These are phyloP conservation scores for Pseudogymnoascus sp. DNA, from an alignment of 2,329 filamentous ascomycete genomes.

Conservation along the genomic window DNA sequence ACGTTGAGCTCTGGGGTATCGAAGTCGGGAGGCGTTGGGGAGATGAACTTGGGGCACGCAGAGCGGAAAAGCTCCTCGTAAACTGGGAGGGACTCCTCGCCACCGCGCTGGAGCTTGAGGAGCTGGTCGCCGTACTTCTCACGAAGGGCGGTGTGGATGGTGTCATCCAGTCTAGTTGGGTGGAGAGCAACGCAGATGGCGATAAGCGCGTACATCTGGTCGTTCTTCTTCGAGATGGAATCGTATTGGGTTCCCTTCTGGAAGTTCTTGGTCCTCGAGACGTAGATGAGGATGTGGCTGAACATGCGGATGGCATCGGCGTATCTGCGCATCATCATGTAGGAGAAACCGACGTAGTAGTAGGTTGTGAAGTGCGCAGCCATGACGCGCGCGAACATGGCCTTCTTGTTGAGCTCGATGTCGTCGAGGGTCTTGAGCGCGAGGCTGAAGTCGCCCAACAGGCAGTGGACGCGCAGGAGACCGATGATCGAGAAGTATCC, in stretches of 20 bases:
- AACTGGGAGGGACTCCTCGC: constrained; percentile 87
- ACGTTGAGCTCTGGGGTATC: constrained; percentile 94
- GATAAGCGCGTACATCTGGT: constrained; percentile 99
- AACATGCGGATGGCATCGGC: constrained; percentile 99
- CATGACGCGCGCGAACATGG: constrained; percentile 99
- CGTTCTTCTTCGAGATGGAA: constrained; percentile 99
- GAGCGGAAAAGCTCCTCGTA: constrained; percentile 97
- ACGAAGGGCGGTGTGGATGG: constrained; percentile 92
- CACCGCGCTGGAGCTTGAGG: constrained; percentile 89
- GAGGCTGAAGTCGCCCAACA: constrained; percentile 95
- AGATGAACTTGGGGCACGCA: constrained; percentile 99
- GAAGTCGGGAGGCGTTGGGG: constrained; percentile 91
- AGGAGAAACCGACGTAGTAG: constrained; percentile 99
- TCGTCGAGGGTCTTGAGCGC: constrained; percentile 98
- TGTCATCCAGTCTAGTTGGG: constrained; percentile 94
- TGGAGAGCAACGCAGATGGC: constrained; percentile 98
- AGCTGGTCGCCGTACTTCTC: constrained; percentile 99
- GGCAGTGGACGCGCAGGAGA: constrained; percentile 87
- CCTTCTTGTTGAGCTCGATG: constrained; percentile 99
- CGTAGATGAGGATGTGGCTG: constrained; percentile 98
- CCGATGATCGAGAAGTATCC: constrained; percentile 99
- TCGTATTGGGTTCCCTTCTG: constrained; percentile 99
- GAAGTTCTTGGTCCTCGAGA: constrained; percentile 99
- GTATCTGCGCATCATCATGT: constrained; percentile 99
- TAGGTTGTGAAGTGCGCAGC: constrained; percentile 99